Percentiles rank a stretch among this genome's conserved stretches.
Evolutionary conservation across 2,329 filamentous ascomycete species (phyloP).

Genomic region (Talaromyces sp.): DNA sequence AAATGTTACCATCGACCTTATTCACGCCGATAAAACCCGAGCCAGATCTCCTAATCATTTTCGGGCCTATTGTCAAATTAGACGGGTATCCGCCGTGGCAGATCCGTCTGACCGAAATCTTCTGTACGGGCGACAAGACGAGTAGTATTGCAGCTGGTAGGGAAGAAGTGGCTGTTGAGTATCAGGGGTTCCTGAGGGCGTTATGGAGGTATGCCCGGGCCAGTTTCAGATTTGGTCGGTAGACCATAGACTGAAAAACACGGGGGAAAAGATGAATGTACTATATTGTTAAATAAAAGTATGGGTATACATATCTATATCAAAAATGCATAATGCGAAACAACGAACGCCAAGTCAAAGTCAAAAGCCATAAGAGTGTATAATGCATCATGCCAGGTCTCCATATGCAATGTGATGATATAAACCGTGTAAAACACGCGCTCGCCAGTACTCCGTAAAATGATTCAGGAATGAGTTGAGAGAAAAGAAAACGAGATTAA

Average conservation of each 20-base stretch:
- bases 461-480: neutral
- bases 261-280: neutral
- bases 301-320: neutral
- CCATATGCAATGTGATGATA: neutral
- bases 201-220: slow-evolving; percentile 81
- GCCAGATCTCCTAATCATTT: slow-evolving; percentile 84
- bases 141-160: slow-evolving; percentile 35
- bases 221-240: slow-evolving; percentile 78
- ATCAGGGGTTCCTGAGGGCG: slow-evolving; percentile 86
- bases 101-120: slow-evolving; percentile 90
- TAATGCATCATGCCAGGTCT: neutral
- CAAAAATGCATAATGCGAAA: neutral
- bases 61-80: slow-evolving; percentile 76
- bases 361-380: neutral
- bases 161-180: slow-evolving; percentile 63
- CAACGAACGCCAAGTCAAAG: neutral
- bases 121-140: slow-evolving; percentile 53
- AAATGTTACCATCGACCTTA: slow-evolving; percentile 10
- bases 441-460: neutral
- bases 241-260: slow-evolving; percentile 16
- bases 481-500: neutral
- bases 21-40: slow-evolving; percentile 66
- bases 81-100: slow-evolving; percentile 97
- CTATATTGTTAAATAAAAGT: neutral
- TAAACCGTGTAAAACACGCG: neutral